Percentiles rank a stretch among this genome's conserved stretches.
Evolutionary conservation across 1,139 yeast species (phyloP).

Genomic region (Taiozyma sp.): DNA sequence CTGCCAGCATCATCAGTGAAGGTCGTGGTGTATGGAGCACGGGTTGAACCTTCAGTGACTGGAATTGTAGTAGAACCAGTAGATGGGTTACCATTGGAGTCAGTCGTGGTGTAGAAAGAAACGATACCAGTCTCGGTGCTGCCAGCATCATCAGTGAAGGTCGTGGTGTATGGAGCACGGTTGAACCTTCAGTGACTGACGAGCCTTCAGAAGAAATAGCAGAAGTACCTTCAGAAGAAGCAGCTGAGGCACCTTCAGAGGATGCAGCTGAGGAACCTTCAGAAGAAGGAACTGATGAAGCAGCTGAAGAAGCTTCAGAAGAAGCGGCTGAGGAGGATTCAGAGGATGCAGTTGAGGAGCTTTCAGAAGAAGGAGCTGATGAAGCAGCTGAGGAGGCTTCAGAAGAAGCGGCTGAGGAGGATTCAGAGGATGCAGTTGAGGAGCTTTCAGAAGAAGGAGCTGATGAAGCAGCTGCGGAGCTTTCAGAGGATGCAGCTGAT

Average conservation of each 20-base stretch:
- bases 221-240: no score
- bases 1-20: no score
- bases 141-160: slow-evolving; percentile 5
- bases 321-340: slow-evolving; percentile 13
- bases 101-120: slow-evolving; percentile 6
- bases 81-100: background rate
- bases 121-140: slow-evolving; percentile 5
- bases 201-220: no score
- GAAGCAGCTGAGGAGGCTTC: background rate
- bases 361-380: background rate
- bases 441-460: no score
- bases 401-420: no score
- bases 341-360: background rate
- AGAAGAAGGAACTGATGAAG: no score
- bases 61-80: slow-evolving; percentile 4
- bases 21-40: no score
- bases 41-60: no score
- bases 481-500: no score
- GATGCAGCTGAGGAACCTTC: slow-evolving; percentile 1
- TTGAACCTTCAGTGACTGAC: background rate
- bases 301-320: slow-evolving; percentile 3
- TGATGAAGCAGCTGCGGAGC: no score
- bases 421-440: background rate
- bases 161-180: slow-evolving; percentile 5
- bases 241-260: background rate